These are phyloP conservation scores for Linnemannia elongata DNA, from an alignment of 192 early-diverging fungal genomes.

Conservation along the genomic window DNA sequence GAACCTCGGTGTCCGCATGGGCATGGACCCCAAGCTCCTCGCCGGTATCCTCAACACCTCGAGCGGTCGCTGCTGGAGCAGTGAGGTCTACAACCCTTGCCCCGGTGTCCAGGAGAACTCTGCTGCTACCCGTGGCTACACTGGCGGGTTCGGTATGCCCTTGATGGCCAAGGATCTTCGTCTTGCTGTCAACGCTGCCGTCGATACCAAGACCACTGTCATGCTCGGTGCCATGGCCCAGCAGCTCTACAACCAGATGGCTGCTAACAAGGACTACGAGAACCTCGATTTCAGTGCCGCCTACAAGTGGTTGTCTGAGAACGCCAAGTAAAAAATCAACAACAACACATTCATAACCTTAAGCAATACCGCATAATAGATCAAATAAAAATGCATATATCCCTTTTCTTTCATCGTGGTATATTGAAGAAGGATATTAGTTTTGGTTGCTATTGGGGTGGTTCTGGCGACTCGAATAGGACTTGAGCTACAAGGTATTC, in stretches of 20 bases:
- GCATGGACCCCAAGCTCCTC: constrained; percentile 89
- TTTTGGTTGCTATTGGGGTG: neutral
- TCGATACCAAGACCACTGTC: constrained; percentile 75
- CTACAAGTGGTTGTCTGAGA: constrained; percentile 68
- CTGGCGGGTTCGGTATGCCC: constrained; percentile 90
- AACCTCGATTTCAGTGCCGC: constrained; percentile 89
- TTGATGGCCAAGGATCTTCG: constrained; percentile 97
- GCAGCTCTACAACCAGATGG: constrained; percentile 86
- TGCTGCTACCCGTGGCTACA: constrained; percentile 84
- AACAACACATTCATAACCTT: neutral
- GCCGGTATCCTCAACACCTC: constrained; percentile 91
- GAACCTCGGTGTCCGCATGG: constrained; percentile 89
- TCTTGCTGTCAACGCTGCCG: constrained; percentile 89
- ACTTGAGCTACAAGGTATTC: constrained; percentile 80
- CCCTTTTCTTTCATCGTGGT: neutral
- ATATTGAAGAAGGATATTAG: neutral
- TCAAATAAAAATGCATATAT: neutral
- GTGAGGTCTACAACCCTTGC: constrained; percentile 92
- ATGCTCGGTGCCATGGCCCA: constrained; percentile 81
- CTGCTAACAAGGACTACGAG: constrained; percentile 72
- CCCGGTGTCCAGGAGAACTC: constrained; percentile 86
- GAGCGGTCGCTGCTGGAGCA: constrained; percentile 92
- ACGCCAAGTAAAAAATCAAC: constrained; percentile 17
- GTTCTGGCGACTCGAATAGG: constrained; percentile 64
- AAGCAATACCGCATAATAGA: constrained; percentile 6